Conservation (phyloP, 805 yeast genomes). For the Myxozyma lipomycoides region DNA sequence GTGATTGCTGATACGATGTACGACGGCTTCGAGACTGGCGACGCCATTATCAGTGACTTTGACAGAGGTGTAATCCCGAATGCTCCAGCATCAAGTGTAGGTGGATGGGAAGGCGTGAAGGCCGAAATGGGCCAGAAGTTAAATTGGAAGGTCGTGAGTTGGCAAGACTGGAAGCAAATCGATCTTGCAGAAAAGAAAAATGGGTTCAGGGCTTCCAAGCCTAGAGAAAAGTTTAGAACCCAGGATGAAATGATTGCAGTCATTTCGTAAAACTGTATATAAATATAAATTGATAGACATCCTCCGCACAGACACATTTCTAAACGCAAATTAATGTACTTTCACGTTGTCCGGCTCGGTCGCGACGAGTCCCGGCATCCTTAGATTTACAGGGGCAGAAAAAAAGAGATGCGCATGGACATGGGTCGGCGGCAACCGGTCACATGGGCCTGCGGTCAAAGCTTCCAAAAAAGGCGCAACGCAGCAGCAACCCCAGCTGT, state of each 20-base stretch:
- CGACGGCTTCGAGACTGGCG: slow-evolving; percentile 75
- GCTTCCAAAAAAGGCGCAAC: too few relatives aligned
- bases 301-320: too few relatives aligned
- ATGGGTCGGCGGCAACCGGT: too few relatives aligned
- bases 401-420: too few relatives aligned
- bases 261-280: slow-evolving; percentile 8
- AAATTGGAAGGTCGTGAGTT: slow-evolving; percentile 41
- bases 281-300: too few relatives aligned
- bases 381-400: too few relatives aligned
- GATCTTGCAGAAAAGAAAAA: slow-evolving; percentile 49
- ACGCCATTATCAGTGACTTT: slow-evolving; percentile 53
- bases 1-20: slow-evolving; percentile 88
- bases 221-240: slow-evolving; percentile 54
- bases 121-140: slow-evolving; percentile 6
- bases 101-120: slow-evolving; percentile 37
- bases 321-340: too few relatives aligned
- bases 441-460: too few relatives aligned
- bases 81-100: neutral
- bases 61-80: neutral
- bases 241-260: slow-evolving; percentile 47
- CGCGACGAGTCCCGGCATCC: too few relatives aligned
- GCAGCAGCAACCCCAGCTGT: too few relatives aligned
- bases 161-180: slow-evolving; percentile 66
- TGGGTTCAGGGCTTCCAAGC: slow-evolving; percentile 51
- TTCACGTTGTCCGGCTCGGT: too few relatives aligned